Base-by-base conservation (phyloP, 1,284 basidiomycete genomes). In the Ceratobasidium sp. region DNA sequence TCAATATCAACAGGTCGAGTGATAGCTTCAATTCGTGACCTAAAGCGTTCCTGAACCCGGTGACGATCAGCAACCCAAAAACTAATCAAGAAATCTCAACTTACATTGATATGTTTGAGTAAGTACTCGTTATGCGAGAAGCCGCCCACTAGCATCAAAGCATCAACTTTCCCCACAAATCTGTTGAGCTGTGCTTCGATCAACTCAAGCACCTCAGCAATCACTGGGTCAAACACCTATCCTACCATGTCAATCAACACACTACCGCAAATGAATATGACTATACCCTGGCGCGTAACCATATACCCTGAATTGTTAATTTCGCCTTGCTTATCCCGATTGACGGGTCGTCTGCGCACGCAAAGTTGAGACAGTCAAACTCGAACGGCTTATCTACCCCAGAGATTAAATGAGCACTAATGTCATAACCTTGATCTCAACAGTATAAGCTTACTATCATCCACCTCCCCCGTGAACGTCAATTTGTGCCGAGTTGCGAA, bases 401-500 rank as follows among this genome's bases (percentile, higher is more conserved):
- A 33, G 33, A 52, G 6, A 52, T 23, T 28, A 12, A 17, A 54
- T 26, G 61, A 65, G 73, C 33, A 76, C 57, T 20, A 17, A n/a
- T 33, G 9, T 38, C 56, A 6, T 38, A 59, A 40, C 3, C 48
- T 28, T 40, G 23, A 10, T 52, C 50, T 48, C 26, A 42, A 48
- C 38, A 71, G 20, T 62, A 20, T 52, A 1, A 13, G 80, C 89
- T 70, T 82, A 93, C 93, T 90, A 82, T 95, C 94, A 83, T 95
- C 94, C 44, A 85, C 84, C 73, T 90, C 87, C 23, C 94, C 94
- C 78, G 84, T 86, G 82, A 93, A 95, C 44, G 88, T 88, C 69
- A 94, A 17, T 84, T 83, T 95, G 95, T 82, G 95, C 93, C n/a
- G 92, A 92, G 84, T 95, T 93, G 80, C 92, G 81, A 95, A 95